Percentiles rank a stretch among this genome's conserved stretches.
Evolutionary conservation across 129 eudicot genomes (phyloP).

Genomic region (Kitagawia praeruptora): DNA sequence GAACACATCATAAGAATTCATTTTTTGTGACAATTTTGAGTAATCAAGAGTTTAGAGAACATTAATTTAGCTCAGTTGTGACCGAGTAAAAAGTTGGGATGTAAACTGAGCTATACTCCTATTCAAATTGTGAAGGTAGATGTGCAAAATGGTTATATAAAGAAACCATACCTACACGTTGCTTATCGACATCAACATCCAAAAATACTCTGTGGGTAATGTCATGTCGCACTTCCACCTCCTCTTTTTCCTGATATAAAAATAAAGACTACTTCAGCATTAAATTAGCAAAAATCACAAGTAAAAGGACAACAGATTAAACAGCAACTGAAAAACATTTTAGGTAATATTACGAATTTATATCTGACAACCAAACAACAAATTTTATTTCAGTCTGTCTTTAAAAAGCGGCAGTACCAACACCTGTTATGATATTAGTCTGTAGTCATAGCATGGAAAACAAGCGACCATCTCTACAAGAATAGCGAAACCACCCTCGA

Average conservation of each 20-base stretch:
- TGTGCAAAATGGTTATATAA: background rate
- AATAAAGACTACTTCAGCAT: background rate
- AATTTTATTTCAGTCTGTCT: background rate
- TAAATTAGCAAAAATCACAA: background rate
- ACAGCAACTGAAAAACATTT: background rate
- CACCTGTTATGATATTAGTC: background rate
- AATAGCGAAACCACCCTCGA: background rate
- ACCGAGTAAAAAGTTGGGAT: background rate
- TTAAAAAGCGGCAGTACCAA: background rate
- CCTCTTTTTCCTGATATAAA: conserved; percentile 46
- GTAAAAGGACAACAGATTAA: background rate
- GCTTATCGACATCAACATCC: conserved; percentile 93
- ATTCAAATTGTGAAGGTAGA: background rate
- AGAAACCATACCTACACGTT: conserved; percentile 62
- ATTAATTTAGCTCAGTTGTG: background rate
- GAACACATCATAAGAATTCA: background rate
- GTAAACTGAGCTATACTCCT: background rate
- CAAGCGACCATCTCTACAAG: background rate
- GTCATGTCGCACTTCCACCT: conserved; percentile 60
- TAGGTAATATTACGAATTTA: background rate
- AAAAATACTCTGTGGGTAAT: conserved; percentile 72
- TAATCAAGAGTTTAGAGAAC: background rate
- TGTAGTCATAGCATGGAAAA: background rate
- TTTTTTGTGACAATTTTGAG: background rate
- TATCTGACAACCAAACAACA: background rate